Conservation (phyloP, 202 grass and related monocot species). For the Eragrostis tef region DNA sequence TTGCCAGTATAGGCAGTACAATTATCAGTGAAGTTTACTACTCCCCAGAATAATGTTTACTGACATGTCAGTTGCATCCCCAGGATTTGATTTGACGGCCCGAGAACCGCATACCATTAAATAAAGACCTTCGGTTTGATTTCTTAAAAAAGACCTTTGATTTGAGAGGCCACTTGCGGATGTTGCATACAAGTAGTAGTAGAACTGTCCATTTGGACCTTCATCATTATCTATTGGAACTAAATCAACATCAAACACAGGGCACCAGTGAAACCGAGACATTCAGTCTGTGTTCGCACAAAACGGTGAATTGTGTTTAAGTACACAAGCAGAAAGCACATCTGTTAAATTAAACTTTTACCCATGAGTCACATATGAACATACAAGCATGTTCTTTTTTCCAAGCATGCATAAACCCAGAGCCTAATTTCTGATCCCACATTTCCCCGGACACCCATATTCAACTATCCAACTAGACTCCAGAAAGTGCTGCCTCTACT, state of each 20-base stretch:
- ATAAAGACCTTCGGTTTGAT: not conserved
- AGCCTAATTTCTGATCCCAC: not conserved
- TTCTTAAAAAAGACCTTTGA: not conserved
- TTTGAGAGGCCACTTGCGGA: conserved; percentile 30
- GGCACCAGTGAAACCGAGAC: no score
- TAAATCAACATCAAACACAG: conserved; percentile 2
- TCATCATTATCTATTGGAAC: not conserved
- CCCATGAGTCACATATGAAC: not conserved
- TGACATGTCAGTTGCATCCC: conserved; percentile 43
- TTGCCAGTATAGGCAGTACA: no score
- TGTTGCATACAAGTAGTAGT: not conserved
- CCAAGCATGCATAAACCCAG: not conserved
- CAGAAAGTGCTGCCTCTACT: not conserved
- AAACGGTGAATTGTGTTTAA: not conserved
- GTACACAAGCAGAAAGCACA: not conserved
- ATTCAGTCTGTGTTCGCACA: no score
- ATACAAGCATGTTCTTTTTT: not conserved
- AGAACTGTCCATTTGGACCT: conserved; percentile 16
- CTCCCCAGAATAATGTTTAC: conserved; percentile 11
- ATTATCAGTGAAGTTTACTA: not conserved
- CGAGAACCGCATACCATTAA: not conserved
- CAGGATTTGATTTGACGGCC: not conserved
- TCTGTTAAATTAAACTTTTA: not conserved
- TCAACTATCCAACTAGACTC: not conserved
- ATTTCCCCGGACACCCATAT: not conserved